phyloP scores from a whole-genome alignment of 2,329 filamentous ascomycete species.

The Penicillium polonicum region DNA sequence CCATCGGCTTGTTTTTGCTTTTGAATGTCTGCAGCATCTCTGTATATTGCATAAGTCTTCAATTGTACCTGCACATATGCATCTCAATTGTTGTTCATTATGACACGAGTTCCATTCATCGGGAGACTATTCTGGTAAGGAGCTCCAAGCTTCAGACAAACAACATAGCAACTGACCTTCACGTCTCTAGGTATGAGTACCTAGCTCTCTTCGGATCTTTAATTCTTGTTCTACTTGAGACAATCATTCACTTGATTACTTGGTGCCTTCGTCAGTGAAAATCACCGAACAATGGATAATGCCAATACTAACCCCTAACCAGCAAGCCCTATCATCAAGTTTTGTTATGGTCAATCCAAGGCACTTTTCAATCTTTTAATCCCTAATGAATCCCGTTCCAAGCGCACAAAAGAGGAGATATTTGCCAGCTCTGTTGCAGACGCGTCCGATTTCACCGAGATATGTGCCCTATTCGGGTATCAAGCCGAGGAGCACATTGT shows the following conservation, averaged over 20 bases:
- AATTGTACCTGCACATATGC: conserved; percentile 3
- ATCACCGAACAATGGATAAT: neutral
- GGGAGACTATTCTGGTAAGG: conserved; percentile 57
- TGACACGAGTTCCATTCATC: conserved; percentile 62
- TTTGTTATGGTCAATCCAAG: conserved; percentile 81
- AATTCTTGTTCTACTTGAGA: conserved; percentile 76
- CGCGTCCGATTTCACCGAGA: conserved; percentile 86
- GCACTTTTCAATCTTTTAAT: conserved; percentile 77
- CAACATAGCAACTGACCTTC: conserved; percentile 8
- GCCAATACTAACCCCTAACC: conserved; percentile 24
- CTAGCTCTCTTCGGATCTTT: conserved; percentile 82
- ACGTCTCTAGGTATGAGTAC: conserved; percentile 69
- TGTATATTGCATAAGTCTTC: neutral
- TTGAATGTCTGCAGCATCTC: neutral
- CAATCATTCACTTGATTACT: conserved; percentile 79
- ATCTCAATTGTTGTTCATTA: conserved; percentile 28
- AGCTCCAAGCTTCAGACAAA: neutral
- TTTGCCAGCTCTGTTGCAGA: conserved; percentile 77
- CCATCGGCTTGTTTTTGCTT: neutral
- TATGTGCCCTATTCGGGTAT: conserved; percentile 90
- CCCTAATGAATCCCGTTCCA: conserved; percentile 66
- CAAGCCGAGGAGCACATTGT: conserved; percentile 94
- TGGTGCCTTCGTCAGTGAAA: conserved; percentile 72
- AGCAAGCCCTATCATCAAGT: conserved; percentile 75
- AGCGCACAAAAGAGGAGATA: conserved; percentile 66